These are phyloP conservation scores for Blastocrithidia nonstop DNA, from an alignment of 208 protist genomes.

Conservation along the genomic window DNA sequence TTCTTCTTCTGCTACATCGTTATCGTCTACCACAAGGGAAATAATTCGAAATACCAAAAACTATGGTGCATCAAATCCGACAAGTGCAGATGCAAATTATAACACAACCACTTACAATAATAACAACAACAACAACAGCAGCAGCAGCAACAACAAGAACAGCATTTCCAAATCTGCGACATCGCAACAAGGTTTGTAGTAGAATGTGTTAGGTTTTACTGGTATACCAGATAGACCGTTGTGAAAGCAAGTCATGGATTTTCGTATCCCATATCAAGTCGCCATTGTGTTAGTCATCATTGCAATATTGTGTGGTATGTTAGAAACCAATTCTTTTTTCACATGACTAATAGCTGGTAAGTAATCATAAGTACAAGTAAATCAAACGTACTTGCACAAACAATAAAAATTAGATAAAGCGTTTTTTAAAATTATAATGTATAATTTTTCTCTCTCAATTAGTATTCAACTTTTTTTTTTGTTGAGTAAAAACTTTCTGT, in stretches of 20 bases:
- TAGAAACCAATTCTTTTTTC: constrained; percentile 30
- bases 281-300: constrained; percentile 21
- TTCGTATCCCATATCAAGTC: constrained; percentile 24
- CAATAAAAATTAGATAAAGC: no score
- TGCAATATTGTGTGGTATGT: constrained; percentile 45
- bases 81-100: not conserved
- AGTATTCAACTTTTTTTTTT: no score
- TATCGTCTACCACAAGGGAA: no score
- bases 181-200: not conserved
- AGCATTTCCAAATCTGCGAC: not conserved
- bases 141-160: not conserved
- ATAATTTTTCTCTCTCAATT: no score
- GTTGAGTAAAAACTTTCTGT: no score
- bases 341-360: constrained; percentile 25
- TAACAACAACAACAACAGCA: not conserved
- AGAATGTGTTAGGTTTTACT: not conserved
- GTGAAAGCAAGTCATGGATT: constrained; percentile 21
- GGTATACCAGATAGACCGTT: constrained; percentile 2
- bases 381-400: no score
- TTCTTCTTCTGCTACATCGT: no score
- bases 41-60: no score
- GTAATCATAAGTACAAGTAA: no score
- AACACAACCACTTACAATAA: not conserved
- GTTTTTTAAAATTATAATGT: no score
- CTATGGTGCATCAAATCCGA: not conserved